phyloP scores from a whole-genome alignment of 129 eudicot species.

The Smallanthus sonchifolius region DNA sequence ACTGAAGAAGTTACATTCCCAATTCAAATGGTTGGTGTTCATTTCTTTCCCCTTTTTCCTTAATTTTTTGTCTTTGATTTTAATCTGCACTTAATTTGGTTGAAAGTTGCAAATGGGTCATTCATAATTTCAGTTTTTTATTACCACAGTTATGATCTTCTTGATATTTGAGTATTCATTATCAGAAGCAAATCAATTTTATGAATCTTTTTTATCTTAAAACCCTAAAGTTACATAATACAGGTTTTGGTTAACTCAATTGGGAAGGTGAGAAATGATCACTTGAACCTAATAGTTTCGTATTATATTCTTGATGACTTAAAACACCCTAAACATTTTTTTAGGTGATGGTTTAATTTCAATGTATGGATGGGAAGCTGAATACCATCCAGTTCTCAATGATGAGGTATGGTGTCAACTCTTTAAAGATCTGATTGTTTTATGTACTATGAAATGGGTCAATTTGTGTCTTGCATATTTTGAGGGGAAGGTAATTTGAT shows the following conservation, averaged over 20 bases:
- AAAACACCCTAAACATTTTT: too few relatives aligned
- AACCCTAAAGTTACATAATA: neutral
- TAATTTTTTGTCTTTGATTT: neutral
- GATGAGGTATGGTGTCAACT: too few relatives aligned
- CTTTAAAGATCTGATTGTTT: neutral
- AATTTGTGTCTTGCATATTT: neutral
- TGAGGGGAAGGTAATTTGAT: too few relatives aligned
- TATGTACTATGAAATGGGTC: neutral
- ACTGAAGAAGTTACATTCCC: constrained; percentile 8
- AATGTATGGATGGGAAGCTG: too few relatives aligned
- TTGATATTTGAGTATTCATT: neutral
- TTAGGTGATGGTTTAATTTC: too few relatives aligned
- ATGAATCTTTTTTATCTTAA: neutral
- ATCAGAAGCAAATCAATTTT: constrained; percentile 8
- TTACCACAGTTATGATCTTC: neutral
- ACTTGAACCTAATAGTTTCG: neutral
- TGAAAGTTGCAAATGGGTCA: neutral
- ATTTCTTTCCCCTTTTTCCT: neutral
- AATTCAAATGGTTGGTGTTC: constrained; percentile 24
- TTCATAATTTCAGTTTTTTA: neutral
- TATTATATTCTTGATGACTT: too few relatives aligned
- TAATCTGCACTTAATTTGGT: neutral
- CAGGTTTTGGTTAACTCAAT: neutral
- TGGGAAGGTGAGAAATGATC: neutral
- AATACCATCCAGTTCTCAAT: too few relatives aligned